Conservation (phyloP, 2,329 filamentous ascomycete genomes). For the Monilinia aucupariae region DNA sequence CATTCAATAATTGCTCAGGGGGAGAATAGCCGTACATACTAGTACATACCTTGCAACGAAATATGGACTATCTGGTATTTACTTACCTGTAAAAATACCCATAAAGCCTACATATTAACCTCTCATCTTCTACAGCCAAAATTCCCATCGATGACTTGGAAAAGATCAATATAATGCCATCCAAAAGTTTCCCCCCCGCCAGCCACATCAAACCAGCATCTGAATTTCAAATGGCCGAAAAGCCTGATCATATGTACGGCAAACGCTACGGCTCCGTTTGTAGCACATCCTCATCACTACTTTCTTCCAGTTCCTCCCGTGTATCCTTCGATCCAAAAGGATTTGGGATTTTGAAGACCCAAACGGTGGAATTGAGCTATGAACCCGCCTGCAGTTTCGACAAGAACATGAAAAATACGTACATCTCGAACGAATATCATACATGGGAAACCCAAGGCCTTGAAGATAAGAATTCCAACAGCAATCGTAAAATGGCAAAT, state of each 20-base stretch:
- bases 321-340: not conserved
- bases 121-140: no score
- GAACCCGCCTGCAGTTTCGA: not conserved
- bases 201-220: not conserved
- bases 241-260: not conserved
- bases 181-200: no score
- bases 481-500: not conserved
- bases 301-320: not conserved
- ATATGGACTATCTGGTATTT: no score
- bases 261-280: not conserved
- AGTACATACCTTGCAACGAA: no score
- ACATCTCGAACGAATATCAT: not conserved
- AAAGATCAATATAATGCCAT: no score
- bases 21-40: no score
- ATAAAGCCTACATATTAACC: no score
- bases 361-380: not conserved
- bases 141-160: no score
- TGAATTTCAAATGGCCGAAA: not conserved
- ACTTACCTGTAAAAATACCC: no score
- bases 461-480: not conserved
- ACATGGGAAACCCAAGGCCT: not conserved
- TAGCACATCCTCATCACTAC: not conserved
- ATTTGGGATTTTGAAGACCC: not conserved
- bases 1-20: no score
- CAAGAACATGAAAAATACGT: not conserved